These are phyloP conservation scores for Phytophthora multivora DNA, from an alignment of 352 stramenopile genomes.

Conservation along the genomic window DNA sequence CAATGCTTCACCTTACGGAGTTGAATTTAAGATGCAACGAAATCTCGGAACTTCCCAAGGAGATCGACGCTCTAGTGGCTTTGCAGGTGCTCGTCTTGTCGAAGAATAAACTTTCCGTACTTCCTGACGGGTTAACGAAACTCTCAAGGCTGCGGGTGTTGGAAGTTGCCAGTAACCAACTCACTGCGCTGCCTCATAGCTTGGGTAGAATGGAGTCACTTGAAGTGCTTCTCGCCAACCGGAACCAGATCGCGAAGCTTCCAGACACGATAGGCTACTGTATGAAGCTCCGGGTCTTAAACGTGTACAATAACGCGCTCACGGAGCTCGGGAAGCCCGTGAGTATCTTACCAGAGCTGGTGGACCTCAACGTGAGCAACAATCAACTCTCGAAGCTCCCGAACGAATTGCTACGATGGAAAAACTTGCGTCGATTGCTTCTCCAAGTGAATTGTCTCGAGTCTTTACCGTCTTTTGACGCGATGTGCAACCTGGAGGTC, in stretches of 20 bases:
- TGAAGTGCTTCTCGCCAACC: constrained; percentile 54
- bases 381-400: constrained; percentile 54
- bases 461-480: constrained; percentile 49
- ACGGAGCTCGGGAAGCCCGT: constrained; percentile 50
- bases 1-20: constrained; percentile 60
- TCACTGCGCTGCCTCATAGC: constrained; percentile 47
- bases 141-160: constrained; percentile 56
- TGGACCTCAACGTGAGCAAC: constrained; percentile 79
- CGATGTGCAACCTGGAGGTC: constrained; percentile 63
- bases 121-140: constrained; percentile 52
- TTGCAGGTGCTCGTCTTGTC: constrained; percentile 58
- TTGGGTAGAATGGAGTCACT: constrained; percentile 61
- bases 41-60: constrained; percentile 55
- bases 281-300: constrained; percentile 55
- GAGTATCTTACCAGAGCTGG: constrained; percentile 54
- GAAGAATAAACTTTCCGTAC: constrained; percentile 63
- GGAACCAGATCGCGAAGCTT: constrained; percentile 56
- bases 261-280: constrained; percentile 61
- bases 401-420: constrained; percentile 44
- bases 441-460: constrained; percentile 61
- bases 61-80: constrained; percentile 53
- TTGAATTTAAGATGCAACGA: constrained; percentile 74
- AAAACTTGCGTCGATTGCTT: constrained; percentile 60
- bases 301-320: constrained; percentile 84
- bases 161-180: constrained; percentile 61